A percentile compares a stretch with the other conserved stretches of the same genome.
phyloP scores from a whole-genome alignment of 768 basidiomycete genomes.

The Cytidiella melzeri region DNA sequence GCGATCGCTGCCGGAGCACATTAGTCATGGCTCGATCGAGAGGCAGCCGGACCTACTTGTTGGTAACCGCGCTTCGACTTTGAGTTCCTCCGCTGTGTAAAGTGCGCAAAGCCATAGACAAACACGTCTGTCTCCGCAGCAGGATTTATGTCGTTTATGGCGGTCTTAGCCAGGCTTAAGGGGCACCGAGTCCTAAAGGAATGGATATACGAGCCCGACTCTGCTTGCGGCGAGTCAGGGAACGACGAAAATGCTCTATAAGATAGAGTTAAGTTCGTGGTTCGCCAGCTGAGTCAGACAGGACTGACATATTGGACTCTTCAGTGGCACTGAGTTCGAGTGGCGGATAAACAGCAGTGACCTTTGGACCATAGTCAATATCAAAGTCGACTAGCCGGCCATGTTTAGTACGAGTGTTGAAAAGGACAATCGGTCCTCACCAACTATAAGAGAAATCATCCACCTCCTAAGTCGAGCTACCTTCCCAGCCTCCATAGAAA shows the following conservation, averaged over 20 bases:
- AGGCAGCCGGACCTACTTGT: slow-evolving; percentile 43
- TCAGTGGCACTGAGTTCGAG: slow-evolving; percentile 59
- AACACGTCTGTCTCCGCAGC: slow-evolving; percentile 46
- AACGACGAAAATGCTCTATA: slow-evolving; percentile 86
- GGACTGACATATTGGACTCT: slow-evolving; percentile 77
- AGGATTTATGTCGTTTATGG: slow-evolving; percentile 30
- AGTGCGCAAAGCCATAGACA: slow-evolving; percentile 73
- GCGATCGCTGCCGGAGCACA: slow-evolving; percentile 47
- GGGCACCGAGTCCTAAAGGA: slow-evolving; percentile 76
- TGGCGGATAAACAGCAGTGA: slow-evolving; percentile 65
- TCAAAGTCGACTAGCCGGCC: slow-evolving; percentile 72
- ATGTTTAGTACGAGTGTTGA: not conserved
- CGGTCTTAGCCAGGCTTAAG: slow-evolving; percentile 12
- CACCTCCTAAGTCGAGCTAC: slow-evolving; percentile 52
- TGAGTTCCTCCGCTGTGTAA: slow-evolving; percentile 62
- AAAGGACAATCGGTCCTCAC: slow-evolving; percentile 29
- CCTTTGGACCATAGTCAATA: slow-evolving; percentile 76
- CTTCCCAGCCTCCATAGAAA: slow-evolving; percentile 43
- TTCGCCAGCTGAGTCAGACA: not conserved
- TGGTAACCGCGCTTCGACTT: slow-evolving; percentile 72
- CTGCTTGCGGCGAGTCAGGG: slow-evolving; percentile 82
- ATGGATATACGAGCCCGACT: slow-evolving; percentile 78
- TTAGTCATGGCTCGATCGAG: not conserved
- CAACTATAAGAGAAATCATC: slow-evolving; percentile 63
- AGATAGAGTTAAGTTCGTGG: slow-evolving; percentile 8